Evolutionary conservation across 2,329 filamentous ascomycete species (phyloP).

Genomic region (Amylocarpus encephaloides): DNA sequence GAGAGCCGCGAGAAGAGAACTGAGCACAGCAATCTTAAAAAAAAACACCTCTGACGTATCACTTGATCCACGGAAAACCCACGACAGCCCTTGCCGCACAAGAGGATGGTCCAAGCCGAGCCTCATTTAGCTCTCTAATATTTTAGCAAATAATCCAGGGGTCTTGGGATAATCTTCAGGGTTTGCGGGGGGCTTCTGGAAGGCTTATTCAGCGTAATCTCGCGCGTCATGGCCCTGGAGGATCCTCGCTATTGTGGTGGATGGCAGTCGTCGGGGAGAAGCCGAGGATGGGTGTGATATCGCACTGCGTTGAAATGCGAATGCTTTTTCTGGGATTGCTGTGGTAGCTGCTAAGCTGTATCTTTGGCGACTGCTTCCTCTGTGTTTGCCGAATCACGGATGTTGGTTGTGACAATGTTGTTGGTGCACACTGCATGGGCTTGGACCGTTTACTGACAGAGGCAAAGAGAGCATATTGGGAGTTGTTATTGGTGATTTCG

Average conservation of each 20-base stretch:
- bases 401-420: background rate
- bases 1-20: background rate
- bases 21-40: constrained; percentile 10
- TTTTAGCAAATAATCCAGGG: too few species aligned
- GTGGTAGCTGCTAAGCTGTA: too few species aligned
- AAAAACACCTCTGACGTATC: constrained; percentile 2
- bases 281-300: background rate
- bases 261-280: background rate
- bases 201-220: background rate
- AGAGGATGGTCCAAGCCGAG: too few species aligned
- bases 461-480: background rate
- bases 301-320: too few species aligned
- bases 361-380: too few species aligned
- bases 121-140: too few species aligned
- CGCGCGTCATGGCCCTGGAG: background rate
- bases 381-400: background rate
- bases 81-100: background rate
- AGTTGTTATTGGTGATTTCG: background rate
- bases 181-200: too few species aligned
- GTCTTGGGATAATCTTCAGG: too few species aligned
- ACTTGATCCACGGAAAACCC: background rate
- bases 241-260: background rate
- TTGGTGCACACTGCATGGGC: background rate
- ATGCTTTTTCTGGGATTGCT: too few species aligned
- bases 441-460: background rate